Conservation (phyloP, 2,329 filamentous ascomycete species). For the Emericellopsis atlantica region DNA sequence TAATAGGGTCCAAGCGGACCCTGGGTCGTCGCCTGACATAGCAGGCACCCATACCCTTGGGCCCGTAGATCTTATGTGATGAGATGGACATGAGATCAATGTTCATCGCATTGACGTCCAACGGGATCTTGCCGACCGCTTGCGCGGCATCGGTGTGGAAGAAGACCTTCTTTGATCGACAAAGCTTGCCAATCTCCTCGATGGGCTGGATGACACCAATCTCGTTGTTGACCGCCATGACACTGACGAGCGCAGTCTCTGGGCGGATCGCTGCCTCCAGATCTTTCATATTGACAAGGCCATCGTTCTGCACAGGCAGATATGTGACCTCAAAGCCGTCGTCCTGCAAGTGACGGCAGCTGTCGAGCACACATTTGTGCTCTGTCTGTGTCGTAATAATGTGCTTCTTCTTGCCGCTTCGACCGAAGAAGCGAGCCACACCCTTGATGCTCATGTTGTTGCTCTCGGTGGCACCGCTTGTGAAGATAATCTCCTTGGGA, state of each 20-base stretch:
- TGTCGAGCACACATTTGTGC: conserved; percentile 97
- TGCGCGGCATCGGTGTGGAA: conserved; percentile 97
- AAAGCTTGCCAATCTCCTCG: conserved; percentile 85
- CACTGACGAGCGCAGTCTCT: conserved; percentile 83
- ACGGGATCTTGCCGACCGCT: conserved; percentile 94
- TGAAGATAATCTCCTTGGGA: conserved; percentile 97
- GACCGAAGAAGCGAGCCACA: conserved; percentile 88
- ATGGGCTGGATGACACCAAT: conserved; percentile 98
- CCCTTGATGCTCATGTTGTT: conserved; percentile 99
- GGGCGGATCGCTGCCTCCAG: conserved; percentile 82
- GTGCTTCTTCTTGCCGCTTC: conserved; percentile 92
- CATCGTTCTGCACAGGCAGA: conserved; percentile 75
- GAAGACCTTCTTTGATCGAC: conserved; percentile 84
- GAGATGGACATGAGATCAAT: conserved; percentile 98
- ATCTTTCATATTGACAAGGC: conserved; percentile 72
- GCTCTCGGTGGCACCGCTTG: conserved; percentile 92
- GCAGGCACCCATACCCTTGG: conserved; percentile 93
- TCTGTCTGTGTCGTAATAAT: conserved; percentile 96
- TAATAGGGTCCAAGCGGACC: conserved; percentile 90
- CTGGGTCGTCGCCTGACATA: conserved; percentile 86
- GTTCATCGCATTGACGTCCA: conserved; percentile 97
- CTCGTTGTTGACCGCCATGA: conserved; percentile 99
- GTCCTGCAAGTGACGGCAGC: conserved; percentile 90
- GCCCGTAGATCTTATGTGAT: conserved; percentile 96
- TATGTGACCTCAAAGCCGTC: conserved; percentile 98